These are phyloP conservation scores for Tremella fuciformis DNA, from an alignment of 768 basidiomycete species.

Conservation along the genomic window DNA sequence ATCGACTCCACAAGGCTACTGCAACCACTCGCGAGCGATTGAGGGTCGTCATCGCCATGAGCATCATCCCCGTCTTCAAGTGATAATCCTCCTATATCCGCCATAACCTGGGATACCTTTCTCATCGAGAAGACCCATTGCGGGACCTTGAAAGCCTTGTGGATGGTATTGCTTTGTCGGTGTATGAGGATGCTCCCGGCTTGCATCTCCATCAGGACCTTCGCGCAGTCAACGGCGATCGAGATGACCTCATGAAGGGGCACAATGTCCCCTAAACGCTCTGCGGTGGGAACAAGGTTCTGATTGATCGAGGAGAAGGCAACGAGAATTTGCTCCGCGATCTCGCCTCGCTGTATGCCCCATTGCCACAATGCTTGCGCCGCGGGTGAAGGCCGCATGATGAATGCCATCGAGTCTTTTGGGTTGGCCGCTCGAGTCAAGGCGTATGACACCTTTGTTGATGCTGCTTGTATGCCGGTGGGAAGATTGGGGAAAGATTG, in stretches of 20 bases:
- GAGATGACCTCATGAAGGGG: conserved; percentile 33
- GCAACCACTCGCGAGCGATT: conserved; percentile 35
- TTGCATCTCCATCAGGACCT: conserved; percentile 40
- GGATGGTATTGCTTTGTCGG: conserved; percentile 3
- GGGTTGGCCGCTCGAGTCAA: conserved; percentile 29
- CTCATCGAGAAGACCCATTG: conserved; percentile 24
- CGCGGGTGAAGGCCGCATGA: conserved; percentile 18
- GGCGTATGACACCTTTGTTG: conserved; percentile 21
- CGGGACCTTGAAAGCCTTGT: conserved; percentile 14
- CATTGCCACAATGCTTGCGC: conserved; percentile 31
- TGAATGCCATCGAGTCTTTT: conserved; percentile 29
- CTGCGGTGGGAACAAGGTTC: conserved; percentile 9
- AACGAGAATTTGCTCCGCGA: conserved; percentile 24
- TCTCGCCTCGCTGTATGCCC: conserved; percentile 30
- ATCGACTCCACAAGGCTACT: conserved; percentile 41
- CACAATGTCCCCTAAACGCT: conserved; percentile 12
- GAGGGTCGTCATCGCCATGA: neutral
- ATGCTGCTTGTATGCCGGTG: neutral
- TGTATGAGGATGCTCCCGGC: conserved; percentile 25
- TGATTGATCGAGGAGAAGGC: conserved; percentile 24
- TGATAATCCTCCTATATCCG: conserved; percentile 8
- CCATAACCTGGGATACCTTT: conserved; percentile 20
- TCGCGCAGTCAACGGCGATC: conserved; percentile 32
- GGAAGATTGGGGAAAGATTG: conserved; percentile 31
- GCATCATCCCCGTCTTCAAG: conserved; percentile 8